Evolutionary conservation across 805 yeast species (phyloP).

Genomic region (Saccharomycopsis sp.): DNA sequence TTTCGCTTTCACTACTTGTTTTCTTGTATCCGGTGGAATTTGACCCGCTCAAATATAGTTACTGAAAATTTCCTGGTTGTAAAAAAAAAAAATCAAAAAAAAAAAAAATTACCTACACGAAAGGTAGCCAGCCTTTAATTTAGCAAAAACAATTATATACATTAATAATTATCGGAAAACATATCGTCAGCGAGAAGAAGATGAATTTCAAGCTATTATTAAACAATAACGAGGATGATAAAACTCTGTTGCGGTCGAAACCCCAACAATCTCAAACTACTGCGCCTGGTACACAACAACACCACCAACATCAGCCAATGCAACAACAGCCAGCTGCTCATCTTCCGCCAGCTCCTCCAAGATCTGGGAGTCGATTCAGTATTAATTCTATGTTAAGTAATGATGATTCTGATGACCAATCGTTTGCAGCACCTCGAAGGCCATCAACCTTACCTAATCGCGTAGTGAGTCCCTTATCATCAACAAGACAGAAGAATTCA

Average conservation of each 20-base stretch:
- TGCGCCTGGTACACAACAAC: too few relatives aligned
- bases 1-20: too few relatives aligned
- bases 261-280: too few relatives aligned
- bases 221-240: not conserved
- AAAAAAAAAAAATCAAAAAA: not conserved
- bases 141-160: not conserved
- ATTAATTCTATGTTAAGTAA: conserved; percentile 6
- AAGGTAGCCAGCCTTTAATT: too few relatives aligned
- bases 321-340: not conserved
- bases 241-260: not conserved
- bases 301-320: too few relatives aligned
- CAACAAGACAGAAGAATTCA: not conserved
- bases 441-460: not conserved
- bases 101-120: not conserved
- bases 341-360: not conserved
- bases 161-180: not conserved
- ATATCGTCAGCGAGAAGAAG: not conserved
- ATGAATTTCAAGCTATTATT: conserved; percentile 9
- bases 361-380: conserved; percentile 1
- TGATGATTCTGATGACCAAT: not conserved
- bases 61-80: not conserved
- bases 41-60: too few relatives aligned
- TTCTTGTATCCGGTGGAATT: too few relatives aligned
- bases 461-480: not conserved
- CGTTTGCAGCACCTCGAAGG: not conserved